Percentiles rank a stretch among this genome's conserved stretches.
Conservation (phyloP, 208 protist species). For the Wallacemonas sp. region DNA sequence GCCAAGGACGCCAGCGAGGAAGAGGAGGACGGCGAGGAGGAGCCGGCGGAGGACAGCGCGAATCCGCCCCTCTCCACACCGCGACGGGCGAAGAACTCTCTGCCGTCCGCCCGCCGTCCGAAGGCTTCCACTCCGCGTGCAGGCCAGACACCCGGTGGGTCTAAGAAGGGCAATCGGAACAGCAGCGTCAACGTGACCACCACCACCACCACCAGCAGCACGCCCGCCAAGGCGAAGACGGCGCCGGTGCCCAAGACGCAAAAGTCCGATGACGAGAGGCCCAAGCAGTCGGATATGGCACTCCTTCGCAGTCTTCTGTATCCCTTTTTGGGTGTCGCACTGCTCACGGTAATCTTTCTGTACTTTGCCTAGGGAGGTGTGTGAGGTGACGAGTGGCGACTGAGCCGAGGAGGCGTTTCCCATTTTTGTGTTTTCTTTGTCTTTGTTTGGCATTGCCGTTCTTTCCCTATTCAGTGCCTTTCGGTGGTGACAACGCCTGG, state of each 20-base stretch:
- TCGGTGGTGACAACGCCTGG: conserved; percentile 2
- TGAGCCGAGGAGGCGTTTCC: not conserved
- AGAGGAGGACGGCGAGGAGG: not conserved
- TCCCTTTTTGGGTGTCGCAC: not conserved
- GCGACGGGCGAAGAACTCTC: not conserved
- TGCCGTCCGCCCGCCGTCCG: not conserved
- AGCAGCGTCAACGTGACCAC: not conserved
- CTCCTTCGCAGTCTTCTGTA: not conserved
- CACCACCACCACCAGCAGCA: not conserved
- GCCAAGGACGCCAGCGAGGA: not conserved
- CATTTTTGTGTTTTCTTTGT: conserved; percentile 9
- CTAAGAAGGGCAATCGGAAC: not conserved
- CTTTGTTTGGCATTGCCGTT: not conserved
- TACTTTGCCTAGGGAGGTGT: conserved; percentile 15
- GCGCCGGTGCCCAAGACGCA: not conserved
- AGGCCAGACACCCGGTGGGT: no score
- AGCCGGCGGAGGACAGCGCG: not conserved
- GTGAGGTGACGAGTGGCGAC: no score
- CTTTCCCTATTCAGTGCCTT: conserved; percentile 7
- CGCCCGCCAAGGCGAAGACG: not conserved
- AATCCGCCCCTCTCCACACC: conserved; percentile 4
- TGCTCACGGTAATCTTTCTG: conserved; percentile 6
- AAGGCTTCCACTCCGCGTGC: conserved; percentile 5
- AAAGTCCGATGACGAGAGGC: not conserved
- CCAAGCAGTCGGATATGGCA: not conserved